Percentiles rank a stretch among this genome's conserved stretches.
These are phyloP conservation scores for Dipteronia dyeriana DNA, from an alignment of 345 rosid genomes.

Conservation along the genomic window DNA sequence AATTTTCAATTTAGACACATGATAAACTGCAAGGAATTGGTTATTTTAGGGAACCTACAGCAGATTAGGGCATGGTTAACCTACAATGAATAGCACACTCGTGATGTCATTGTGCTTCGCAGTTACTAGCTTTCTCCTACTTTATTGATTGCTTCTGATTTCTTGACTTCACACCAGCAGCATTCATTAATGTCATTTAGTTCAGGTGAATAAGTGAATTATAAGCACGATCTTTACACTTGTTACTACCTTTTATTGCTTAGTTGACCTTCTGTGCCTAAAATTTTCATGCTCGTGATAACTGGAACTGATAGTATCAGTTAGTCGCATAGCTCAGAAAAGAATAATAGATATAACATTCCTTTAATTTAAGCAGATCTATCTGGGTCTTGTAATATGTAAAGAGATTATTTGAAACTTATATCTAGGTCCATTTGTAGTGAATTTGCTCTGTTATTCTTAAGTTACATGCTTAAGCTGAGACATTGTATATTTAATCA, in stretches of 20 bases:
- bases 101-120: background rate
- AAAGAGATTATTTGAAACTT: background rate
- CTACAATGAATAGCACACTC: background rate
- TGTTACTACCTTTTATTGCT: background rate
- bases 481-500: background rate
- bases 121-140: background rate
- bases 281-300: no score
- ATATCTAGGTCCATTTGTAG: background rate
- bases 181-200: background rate
- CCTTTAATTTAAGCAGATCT: background rate
- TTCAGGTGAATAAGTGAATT: background rate
- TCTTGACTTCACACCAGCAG: background rate
- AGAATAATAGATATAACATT: background rate
- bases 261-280: background rate
- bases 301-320: background rate
- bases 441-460: background rate
- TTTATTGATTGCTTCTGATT: background rate
- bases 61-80: background rate
- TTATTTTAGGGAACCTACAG: background rate
- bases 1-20: background rate
- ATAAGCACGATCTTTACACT: background rate
- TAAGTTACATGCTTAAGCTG: background rate
- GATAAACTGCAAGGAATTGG: background rate
- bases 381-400: background rate
- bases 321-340: background rate